These are phyloP conservation scores for Epichloe amarillans DNA, from an alignment of 2,329 filamentous ascomycete genomes.

Conservation along the genomic window DNA sequence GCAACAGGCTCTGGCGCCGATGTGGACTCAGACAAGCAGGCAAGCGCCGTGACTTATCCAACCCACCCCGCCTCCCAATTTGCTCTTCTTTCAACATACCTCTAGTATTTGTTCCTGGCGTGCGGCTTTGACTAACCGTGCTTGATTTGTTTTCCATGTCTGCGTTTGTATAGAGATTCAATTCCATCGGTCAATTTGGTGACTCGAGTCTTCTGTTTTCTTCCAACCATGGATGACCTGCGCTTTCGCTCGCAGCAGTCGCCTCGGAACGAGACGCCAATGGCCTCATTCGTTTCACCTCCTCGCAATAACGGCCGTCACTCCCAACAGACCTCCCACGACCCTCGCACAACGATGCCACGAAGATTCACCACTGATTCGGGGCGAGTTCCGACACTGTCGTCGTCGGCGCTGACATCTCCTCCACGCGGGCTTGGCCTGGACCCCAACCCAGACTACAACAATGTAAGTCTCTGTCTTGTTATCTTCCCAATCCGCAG, in stretches of 20 bases:
- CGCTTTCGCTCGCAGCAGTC: conserved; percentile 68
- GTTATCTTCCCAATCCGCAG: not conserved
- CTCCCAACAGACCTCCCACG: conserved; percentile 39
- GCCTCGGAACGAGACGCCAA: conserved; percentile 60
- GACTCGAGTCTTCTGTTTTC: conserved; percentile 24
- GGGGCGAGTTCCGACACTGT: conserved; percentile 65
- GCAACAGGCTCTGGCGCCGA: not conserved
- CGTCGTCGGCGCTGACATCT: conserved; percentile 37
- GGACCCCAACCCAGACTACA: conserved; percentile 32
- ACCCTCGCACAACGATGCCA: conserved; percentile 66
- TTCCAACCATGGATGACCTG: conserved; percentile 55
- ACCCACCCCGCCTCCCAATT: conserved; percentile 19
- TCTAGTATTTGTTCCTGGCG: conserved; percentile 10
- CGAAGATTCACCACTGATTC: conserved; percentile 91
- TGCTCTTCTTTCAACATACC: conserved; percentile 16
- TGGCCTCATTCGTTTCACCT: conserved; percentile 62
- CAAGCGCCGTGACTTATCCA: conserved; percentile 11
- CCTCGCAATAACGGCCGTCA: conserved; percentile 55
- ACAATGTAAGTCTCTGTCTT: conserved; percentile 20
- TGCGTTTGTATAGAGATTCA: conserved; percentile 19
- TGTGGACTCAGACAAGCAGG: conserved; percentile 6
- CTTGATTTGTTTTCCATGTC: conserved; percentile 23
- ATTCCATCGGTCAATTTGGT: conserved; percentile 23
- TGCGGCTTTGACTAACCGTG: conserved; percentile 16
- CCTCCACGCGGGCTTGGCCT: conserved; percentile 34